A percentile compares a stretch with the other conserved stretches of the same genome.
Conservation (phyloP, 768 basidiomycete species). For the Mycena crocata region DNA sequence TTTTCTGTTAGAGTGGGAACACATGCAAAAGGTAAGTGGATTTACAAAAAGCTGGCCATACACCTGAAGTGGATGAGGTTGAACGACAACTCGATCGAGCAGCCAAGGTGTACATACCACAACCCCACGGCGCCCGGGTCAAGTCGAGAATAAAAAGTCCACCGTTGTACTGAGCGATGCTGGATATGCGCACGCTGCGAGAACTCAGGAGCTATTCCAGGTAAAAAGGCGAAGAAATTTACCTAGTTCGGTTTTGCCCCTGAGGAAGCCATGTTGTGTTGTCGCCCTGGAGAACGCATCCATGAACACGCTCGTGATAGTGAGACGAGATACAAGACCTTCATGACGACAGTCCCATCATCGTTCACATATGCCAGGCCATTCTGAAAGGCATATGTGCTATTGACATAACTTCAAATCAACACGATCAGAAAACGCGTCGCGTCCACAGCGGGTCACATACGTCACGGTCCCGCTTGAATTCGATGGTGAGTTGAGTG, state of each 20-base stretch:
- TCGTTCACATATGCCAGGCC: constrained; percentile 68
- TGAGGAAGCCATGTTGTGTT: constrained; percentile 65
- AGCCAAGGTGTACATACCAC: constrained; percentile 61
- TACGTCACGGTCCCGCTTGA: constrained; percentile 79
- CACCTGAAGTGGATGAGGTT: constrained; percentile 56
- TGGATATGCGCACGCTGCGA: constrained; percentile 82
- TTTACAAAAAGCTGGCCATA: constrained; percentile 89
- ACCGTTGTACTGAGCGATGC: constrained; percentile 70
- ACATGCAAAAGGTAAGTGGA: not conserved
- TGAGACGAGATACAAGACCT: constrained; percentile 35
- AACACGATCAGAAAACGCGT: constrained; percentile 24
- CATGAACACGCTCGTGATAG: not conserved
- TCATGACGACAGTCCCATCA: constrained; percentile 77
- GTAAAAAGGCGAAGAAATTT: constrained; percentile 14
- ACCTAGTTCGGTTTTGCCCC: constrained; percentile 75
- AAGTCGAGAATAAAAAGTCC: constrained; percentile 90
- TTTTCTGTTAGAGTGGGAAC: not conserved
- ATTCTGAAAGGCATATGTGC: constrained; percentile 60
- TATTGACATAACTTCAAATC: constrained; percentile 68
- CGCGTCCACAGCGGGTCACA: constrained; percentile 42
- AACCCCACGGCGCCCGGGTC: constrained; percentile 89
- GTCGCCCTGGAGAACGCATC: constrained; percentile 57
- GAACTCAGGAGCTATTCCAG: not conserved
- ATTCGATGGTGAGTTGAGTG: constrained; percentile 8
- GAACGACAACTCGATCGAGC: not conserved